Percentiles rank a stretch among this genome's conserved stretches.
These are phyloP conservation scores for Aspergillus sp. DNA, from an alignment of 2,329 filamentous ascomycete genomes.

Conservation along the genomic window DNA sequence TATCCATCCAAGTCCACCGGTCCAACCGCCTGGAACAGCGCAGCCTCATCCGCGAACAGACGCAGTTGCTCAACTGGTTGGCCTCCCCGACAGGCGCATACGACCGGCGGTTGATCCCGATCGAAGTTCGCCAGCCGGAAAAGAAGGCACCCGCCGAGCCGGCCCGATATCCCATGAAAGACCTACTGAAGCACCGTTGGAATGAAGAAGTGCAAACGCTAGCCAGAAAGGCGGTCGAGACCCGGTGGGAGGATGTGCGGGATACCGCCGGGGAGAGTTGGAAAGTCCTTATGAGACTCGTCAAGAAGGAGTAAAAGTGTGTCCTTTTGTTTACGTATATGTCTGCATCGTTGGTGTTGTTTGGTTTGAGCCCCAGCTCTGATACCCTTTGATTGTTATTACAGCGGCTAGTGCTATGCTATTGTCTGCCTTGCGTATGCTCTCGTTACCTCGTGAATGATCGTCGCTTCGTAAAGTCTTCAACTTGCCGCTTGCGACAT, in stretches of 20 bases:
- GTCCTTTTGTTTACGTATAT: conserved; percentile 3
- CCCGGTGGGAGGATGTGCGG: conserved; percentile 64
- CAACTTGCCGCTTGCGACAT: too few relatives aligned
- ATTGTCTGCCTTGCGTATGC: conserved; percentile 3
- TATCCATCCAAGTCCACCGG: conserved; percentile 68
- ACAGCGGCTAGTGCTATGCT: conserved; percentile 5
- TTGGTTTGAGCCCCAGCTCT: conserved; percentile 4
- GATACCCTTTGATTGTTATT: conserved; percentile 16
- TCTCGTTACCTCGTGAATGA: not conserved
- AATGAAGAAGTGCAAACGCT: conserved; percentile 70
- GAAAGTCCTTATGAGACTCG: conserved; percentile 43
- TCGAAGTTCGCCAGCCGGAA: conserved; percentile 1
- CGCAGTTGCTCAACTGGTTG: conserved; percentile 41
- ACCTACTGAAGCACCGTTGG: conserved; percentile 74
- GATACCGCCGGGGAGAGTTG: conserved; percentile 47
- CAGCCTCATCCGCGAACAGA: conserved; percentile 44
- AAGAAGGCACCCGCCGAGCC: not conserved
- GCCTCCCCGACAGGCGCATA: conserved; percentile 35
- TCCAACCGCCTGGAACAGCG: conserved; percentile 59
- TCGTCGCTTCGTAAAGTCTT: not conserved
- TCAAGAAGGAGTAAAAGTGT: conserved; percentile 32
- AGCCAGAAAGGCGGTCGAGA: conserved; percentile 64
- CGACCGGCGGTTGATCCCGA: conserved; percentile 28
- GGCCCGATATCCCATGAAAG: conserved; percentile 52
- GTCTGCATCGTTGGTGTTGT: conserved; percentile 2